Conservation (phyloP, 306 rosid genomes). For the Lathyrus tuberosus region DNA sequence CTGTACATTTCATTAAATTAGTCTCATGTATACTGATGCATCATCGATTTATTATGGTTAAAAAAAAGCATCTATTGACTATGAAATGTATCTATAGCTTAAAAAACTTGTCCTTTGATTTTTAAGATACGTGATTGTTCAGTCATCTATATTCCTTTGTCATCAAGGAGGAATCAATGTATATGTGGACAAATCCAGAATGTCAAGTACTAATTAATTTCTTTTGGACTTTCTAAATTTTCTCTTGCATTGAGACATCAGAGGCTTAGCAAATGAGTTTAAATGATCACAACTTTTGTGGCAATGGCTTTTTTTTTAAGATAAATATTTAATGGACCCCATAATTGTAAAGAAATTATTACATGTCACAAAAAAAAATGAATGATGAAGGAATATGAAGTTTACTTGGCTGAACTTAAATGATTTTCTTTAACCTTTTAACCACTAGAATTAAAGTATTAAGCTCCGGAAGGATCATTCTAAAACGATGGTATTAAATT, state of each 20-base stretch:
- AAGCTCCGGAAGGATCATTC: too few relatives aligned
- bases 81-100: conserved; percentile 8
- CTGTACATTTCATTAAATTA: background rate
- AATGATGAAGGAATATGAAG: background rate
- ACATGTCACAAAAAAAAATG: background rate
- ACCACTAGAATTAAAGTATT: too few relatives aligned
- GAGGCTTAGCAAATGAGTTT: conserved; percentile 1
- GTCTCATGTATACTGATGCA: background rate
- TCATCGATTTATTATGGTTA: background rate
- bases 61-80: background rate
- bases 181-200: conserved; percentile 20
- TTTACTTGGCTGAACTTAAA: background rate
- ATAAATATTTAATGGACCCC: background rate
- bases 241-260: conserved; percentile 4
- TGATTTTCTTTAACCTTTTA: background rate
- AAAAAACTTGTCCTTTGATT: background rate
- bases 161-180: conserved; percentile 13
- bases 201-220: conserved; percentile 30
- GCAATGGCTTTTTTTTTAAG: background rate
- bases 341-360: background rate
- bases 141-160: conserved; percentile 24
- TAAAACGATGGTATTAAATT: too few relatives aligned
- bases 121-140: conserved; percentile 5
- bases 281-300: conserved; percentile 36
- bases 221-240: background rate